Base-by-base conservation (phyloP, 1,139 yeast species). In the Blastobotrys raffinosifermentans region DNA sequence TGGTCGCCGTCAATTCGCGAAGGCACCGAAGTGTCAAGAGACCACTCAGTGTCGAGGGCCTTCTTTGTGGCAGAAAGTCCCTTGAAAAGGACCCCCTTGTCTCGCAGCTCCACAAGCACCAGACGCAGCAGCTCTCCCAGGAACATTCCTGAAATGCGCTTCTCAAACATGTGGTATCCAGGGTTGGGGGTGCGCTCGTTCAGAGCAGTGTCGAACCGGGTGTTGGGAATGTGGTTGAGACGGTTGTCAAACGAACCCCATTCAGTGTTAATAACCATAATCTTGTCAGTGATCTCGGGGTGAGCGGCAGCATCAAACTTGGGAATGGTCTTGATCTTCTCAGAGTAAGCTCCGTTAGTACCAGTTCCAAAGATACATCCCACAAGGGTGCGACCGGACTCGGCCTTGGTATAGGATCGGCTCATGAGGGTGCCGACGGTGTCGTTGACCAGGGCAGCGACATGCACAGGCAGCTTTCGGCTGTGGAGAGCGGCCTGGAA, bases 291-390 rank as follows among this genome's bases (percentile, higher is more conserved):
- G 19, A 61, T 51, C 36, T 65, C 66, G 34, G 72, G 55, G 29
- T 67, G 63, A 68, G 69, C 58, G 8, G 63, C 63, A 0, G 64
- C 60, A 19, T 71, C 69, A 43, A 87, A 68, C 62, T 89, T 89
- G 40, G 73, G 73, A 49, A 91, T 83, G 36, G 78, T 72, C 31
- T 73, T 77, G 40, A 85, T 59, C 40, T 75, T 69, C 61, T 89
- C 97, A 55, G 75, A 70, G 63, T 89, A 89, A 9, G 96, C 95
- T 43, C 96, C 96, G 59, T 89, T 89, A 29, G 96, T 87, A 56
- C 97, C 97, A 4, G 97, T 89, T 45, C 97, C 97, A 55, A 86
- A 85, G 46, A 89, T 89, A 46, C 89, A 79, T 29, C 97, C 97
- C 51, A 89, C 69, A 10, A 82, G 72, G 10, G 96, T 84, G 44